Base-by-base conservation (phyloP, 192 early-diverging fungal species). In the Dissophora globulifera region DNA sequence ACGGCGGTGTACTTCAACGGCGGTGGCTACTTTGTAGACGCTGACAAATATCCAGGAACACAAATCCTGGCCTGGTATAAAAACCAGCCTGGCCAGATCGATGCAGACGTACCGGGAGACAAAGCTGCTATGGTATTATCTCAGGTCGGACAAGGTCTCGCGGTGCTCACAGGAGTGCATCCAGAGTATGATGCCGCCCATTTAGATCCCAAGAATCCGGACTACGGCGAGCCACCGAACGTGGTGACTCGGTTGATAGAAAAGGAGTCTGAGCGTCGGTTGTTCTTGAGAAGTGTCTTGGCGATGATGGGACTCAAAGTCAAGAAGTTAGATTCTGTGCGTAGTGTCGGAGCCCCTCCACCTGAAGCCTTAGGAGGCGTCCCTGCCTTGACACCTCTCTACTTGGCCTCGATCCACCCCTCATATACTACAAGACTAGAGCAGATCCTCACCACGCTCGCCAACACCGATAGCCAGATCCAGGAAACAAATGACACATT, bases 81-180 rank as follows among this genome's bases (percentile, higher is more conserved):
- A 1, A 48, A 58, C 32, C 41, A 58, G 6, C 63, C 19, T 19
- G 40, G 57, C 0, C 42, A 51, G 42, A 45, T 65, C 17, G 58
- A 75, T 4, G 58, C 58, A 0, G 62, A 80, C 11, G 17, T 8
- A 10, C 49, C 43, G n/a, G 20, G 32, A 45, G 48, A 33, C 16
- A 76, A 79, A n/a, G 85, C 82, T 11, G 94, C 94, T 0, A 84
- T 93, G 30, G 81, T 97, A 6, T 81, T 84, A 50, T 91, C 90
- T 68, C 59, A 53, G 8, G 82, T 93, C 2, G 95, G 94, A 6
- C 67, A 78, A 1, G 92, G 92, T 8, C 25, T 66, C 3, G 94
- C 93, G 0, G 74, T 96, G 1, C 60, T 98, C 25, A 79, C 89
- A 19, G 95, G 94, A 12, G 78, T 93, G 31, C 96, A 98, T 61